Base-by-base conservation (phyloP, 2,329 filamentous ascomycete species). In the Mycosphaerella sp. region DNA sequence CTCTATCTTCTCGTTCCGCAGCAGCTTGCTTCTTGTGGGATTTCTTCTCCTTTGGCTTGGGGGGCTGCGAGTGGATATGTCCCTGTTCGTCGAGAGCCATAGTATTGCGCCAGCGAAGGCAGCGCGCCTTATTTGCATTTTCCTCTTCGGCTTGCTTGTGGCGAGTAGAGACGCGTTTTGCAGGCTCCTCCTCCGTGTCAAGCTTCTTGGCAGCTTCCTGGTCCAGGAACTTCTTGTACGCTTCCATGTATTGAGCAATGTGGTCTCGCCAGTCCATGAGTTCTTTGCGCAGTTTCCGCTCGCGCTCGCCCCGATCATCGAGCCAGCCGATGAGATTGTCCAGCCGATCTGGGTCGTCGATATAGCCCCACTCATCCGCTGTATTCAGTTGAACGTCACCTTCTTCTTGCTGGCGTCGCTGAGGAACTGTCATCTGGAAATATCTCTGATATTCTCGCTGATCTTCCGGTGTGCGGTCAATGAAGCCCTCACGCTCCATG, bases 341-440 rank as follows among this genome's bases (percentile, higher is more conserved):
- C 4, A 98, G 71, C 34, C 87, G 79, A 43, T 85, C 81, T 0
- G 87, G 82, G 9, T 93, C 86, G 34, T 91, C 87, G 62, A 89
- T 89, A 71, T 88, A 98, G 9, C 87, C 93, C 90, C 93, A 98
- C 68, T 97, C 86, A 10, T 74, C 73, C 2, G 91, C 88, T 45
- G 79, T 84, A 53, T 79, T 82, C 2, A 97, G 80, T 61, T 84
- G 86, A 0, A 89, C 94, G 0, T 78, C 69, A 5, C 89, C 90
- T 72, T 98, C 93, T 68, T 98, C 93, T 52, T 78, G 75, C 62
- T 81, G 80, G 72, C 95, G 95, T 53, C 93, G 85, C 68, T 96
- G 86, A 0, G 84, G 82, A 1, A 95, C 83, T 1, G 87, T 95
- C 73, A 90, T 85, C 59, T 85, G 79, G 70, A 93, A 93, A 58